phyloP scores from a whole-genome alignment of 306 rosid genomes.

The Cyamopsis tetragonoloba region DNA sequence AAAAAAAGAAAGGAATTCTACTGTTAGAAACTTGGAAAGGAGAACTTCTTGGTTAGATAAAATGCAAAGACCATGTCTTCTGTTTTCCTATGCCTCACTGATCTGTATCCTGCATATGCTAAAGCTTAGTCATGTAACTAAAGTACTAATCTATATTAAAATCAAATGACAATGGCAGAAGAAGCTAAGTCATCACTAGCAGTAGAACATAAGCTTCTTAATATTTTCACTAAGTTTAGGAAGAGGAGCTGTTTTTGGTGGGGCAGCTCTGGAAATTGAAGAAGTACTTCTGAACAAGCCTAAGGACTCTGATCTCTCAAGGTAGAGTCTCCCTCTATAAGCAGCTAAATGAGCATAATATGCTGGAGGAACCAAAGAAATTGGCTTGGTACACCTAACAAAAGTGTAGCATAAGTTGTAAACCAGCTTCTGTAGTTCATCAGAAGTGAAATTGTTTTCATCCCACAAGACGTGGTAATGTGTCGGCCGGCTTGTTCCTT shows the following conservation, averaged over 20 bases:
- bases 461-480: constrained; percentile 93
- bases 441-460: constrained; percentile 85
- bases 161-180: constrained; percentile 12
- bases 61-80: constrained; percentile 15
- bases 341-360: constrained; percentile 98
- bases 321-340: constrained; percentile 93
- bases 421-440: constrained; percentile 87
- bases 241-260: constrained; percentile 72
- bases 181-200: constrained; percentile 51
- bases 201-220: constrained; percentile 91
- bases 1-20: not conserved
- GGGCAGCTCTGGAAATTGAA: constrained; percentile 67
- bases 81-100: not conserved
- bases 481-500: constrained; percentile 95
- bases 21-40: not conserved
- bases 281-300: constrained; percentile 39
- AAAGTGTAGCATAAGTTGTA: constrained; percentile 85
- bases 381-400: constrained; percentile 92
- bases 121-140: not conserved
- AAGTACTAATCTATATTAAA: not conserved
- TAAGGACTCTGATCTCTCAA: constrained; percentile 66
- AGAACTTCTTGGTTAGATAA: constrained; percentile 12
- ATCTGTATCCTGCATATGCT: constrained; percentile 9
- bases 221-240: constrained; percentile 88
- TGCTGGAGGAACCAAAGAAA: constrained; percentile 96